phyloP scores from a whole-genome alignment of 2,329 filamentous ascomycete species.

The Cryphonectria nitschkei region DNA sequence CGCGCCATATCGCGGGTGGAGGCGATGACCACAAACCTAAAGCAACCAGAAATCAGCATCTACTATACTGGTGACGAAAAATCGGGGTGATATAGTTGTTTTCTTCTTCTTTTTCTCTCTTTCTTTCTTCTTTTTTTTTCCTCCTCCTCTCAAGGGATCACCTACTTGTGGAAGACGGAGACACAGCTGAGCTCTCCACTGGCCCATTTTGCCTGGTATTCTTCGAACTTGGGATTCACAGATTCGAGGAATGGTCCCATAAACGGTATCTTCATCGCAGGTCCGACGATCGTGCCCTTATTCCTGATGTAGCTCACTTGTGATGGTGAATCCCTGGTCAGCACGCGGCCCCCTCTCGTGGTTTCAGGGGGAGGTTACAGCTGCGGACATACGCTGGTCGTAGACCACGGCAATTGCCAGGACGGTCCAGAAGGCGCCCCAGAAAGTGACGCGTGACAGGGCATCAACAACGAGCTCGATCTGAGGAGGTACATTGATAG shows the following conservation, averaged over 20 bases:
- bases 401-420: slow-evolving; percentile 76
- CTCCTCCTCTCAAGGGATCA: slow-evolving; percentile 9
- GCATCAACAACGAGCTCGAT: slow-evolving; percentile 59
- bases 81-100: too few relatives aligned
- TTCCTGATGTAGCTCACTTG: slow-evolving; percentile 74
- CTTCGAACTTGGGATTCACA: slow-evolving; percentile 85
- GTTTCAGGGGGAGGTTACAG: neutral
- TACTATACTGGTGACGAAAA: neutral
- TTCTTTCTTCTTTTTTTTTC: neutral
- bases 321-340: slow-evolving; percentile 27
- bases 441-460: slow-evolving; percentile 60
- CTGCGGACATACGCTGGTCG: slow-evolving; percentile 76
- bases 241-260: slow-evolving; percentile 96
- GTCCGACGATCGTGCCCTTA: slow-evolving; percentile 78
- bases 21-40: slow-evolving; percentile 93
- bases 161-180: slow-evolving; percentile 98
- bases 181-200: slow-evolving; percentile 94
- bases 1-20: slow-evolving; percentile 93
- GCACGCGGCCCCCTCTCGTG: neutral
- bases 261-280: slow-evolving; percentile 77
- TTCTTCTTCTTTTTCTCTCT: neutral
- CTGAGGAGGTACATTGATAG: slow-evolving; percentile 56
- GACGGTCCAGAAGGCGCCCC: slow-evolving; percentile 70
- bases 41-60: slow-evolving; percentile 19
- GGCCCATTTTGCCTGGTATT: slow-evolving; percentile 91